Evolutionary conservation across 1,139 yeast species (phyloP), one percentile per base, ranked within the genome.

Genomic region (Nakaseomyces bracarensis): DNA sequence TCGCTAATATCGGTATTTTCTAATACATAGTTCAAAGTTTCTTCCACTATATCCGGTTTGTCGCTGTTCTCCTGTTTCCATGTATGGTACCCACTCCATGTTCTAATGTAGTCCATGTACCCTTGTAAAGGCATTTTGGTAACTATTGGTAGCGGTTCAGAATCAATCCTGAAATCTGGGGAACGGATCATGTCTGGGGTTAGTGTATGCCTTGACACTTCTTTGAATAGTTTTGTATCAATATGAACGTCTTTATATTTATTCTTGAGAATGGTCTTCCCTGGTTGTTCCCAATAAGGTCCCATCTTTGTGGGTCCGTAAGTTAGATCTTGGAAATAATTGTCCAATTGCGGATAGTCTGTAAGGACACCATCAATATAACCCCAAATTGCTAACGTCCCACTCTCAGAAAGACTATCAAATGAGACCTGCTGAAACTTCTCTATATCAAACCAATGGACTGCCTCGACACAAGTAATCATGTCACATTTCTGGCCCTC

Each of bases 371-470:
- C 84, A 53, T 83, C 89, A 38, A 75, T 74, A 55, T 84, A 84
- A n/a, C 82, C 81, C 82, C 89, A 83, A 52, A 72, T 75, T 0
- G 85, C 82, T 41, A 84, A 63, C 2, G 84, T 77, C 1, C 89
- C 93, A 14, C 68, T 69, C 0, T 72, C 67, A 47, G 70, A 72
- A 46, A 84, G 65, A 10, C 77, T 64, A n/a, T 75, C 61, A 26
- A 65, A 59, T 29, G 73, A 70, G 45, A 75, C 77, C 11, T 59
- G 51, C 54, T 77, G 74, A 60, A 80, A 81, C 31, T 51, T 50
- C 0, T 63, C 68, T 46, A 73, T 74, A 30, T 79, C 69, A 41
- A 82, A 71, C 94, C 94, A 84, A 58, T 84, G 95, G 15, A 75
- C 73, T 39, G 86, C 81, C 56, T 84, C 86, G 0, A 89, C 93